phyloP scores from a whole-genome alignment of 1,284 basidiomycete species.

The Afroboletus lepidellus region DNA sequence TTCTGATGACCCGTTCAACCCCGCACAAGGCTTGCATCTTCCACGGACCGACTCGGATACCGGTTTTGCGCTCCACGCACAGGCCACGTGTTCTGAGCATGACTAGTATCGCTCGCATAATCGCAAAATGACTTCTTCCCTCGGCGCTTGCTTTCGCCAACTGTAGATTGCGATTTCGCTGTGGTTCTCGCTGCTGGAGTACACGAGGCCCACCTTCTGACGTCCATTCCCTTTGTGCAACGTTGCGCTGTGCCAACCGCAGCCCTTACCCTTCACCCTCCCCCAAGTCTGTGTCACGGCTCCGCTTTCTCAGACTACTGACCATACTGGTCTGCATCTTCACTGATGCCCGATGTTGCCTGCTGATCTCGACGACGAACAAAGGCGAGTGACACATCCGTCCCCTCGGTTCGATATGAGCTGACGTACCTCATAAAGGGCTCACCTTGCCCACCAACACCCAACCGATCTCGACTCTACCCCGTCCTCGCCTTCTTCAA shows the following conservation, averaged over 20 bases:
- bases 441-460: slow-evolving; percentile 27
- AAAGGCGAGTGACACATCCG: slow-evolving; percentile 21
- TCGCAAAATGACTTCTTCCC: slow-evolving; percentile 10
- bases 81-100: slow-evolving; percentile 26
- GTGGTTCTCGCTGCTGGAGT: slow-evolving; percentile 23
- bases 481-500: slow-evolving; percentile 29
- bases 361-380: slow-evolving; percentile 31
- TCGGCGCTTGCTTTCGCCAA: slow-evolving; percentile 9
- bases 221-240: slow-evolving; percentile 9
- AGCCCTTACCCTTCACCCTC: slow-evolving; percentile 2
- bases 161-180: slow-evolving; percentile 16
- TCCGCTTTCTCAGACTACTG: slow-evolving; percentile 3
- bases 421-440: slow-evolving; percentile 16
- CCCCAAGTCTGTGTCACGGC: slow-evolving; percentile 2
- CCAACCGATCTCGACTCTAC: slow-evolving; percentile 33
- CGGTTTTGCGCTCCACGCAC: slow-evolving; percentile 16
- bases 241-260: slow-evolving; percentile 3
- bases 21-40: slow-evolving; percentile 13
- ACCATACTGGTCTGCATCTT: slow-evolving; percentile 5
- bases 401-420: neutral
- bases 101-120: slow-evolving; percentile 10
- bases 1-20: slow-evolving; percentile 14
- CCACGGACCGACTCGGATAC: slow-evolving; percentile 14
- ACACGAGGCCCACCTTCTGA: slow-evolving; percentile 24
- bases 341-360: slow-evolving; percentile 27